Percentiles rank a stretch among this genome's conserved stretches.
Evolutionary conservation across 1,284 basidiomycete genomes (phyloP).

Genomic region (Thecaphora frezii): DNA sequence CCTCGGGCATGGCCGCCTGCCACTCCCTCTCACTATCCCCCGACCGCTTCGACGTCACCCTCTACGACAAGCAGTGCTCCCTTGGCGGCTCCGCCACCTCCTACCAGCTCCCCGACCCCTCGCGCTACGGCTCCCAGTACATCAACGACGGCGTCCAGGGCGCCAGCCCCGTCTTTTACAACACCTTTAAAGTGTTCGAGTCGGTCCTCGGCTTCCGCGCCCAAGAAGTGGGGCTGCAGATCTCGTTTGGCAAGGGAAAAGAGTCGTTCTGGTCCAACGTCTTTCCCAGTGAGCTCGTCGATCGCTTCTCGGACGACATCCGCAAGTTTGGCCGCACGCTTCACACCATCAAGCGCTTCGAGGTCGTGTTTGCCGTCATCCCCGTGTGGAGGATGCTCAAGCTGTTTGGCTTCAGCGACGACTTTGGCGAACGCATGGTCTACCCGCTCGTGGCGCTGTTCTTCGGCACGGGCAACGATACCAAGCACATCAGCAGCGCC

Average conservation of each 20-base stretch:
- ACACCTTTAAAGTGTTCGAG: conserved; percentile 53
- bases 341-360: conserved; percentile 49
- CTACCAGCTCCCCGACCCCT: conserved; percentile 45
- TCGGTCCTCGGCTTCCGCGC: conserved; percentile 44
- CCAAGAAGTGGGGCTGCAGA: conserved; percentile 49
- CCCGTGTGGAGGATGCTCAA: conserved; percentile 46
- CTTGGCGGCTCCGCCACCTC: conserved; percentile 52
- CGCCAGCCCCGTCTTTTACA: conserved; percentile 47
- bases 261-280: conserved; percentile 50
- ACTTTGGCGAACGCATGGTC: conserved; percentile 67
- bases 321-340: conserved; percentile 50
- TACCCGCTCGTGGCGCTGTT: conserved; percentile 67
- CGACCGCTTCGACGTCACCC: conserved; percentile 40
- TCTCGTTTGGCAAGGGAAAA: conserved; percentile 52
- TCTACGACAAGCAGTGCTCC: conserved; percentile 46
- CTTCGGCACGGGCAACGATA: conserved; percentile 69
- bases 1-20: conserved; percentile 44
- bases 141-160: conserved; percentile 56
- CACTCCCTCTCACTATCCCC: conserved; percentile 46
- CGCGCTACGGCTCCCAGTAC: conserved; percentile 46
- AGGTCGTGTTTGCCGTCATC: conserved; percentile 49
- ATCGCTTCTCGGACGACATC: conserved; percentile 42
- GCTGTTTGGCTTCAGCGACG: conserved; percentile 53
- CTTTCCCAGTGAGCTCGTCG: conserved; percentile 51
- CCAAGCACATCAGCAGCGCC: conserved; percentile 66